These are phyloP conservation scores for Kluyveromyces siamensis DNA, from an alignment of 805 yeast genomes.

Conservation along the genomic window DNA sequence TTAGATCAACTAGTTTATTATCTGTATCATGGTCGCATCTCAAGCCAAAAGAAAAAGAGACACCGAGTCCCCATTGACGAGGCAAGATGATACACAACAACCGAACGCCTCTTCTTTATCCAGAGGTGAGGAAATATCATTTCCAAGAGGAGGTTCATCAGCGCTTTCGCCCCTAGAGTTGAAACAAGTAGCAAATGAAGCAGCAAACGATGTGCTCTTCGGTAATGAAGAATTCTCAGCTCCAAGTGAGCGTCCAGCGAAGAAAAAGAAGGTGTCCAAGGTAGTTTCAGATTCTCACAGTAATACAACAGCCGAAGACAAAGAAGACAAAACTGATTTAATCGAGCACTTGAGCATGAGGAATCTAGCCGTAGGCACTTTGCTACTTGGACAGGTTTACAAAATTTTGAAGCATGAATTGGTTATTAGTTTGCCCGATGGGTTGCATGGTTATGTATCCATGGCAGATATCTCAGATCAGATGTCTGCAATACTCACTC, in stretches of 20 bases:
- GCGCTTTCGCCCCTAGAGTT: constrained; percentile 83
- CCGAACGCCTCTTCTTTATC: constrained; percentile 31
- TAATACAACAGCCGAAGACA: constrained; percentile 16
- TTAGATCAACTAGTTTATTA: background rate
- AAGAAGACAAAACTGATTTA: constrained; percentile 30
- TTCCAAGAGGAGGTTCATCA: constrained; percentile 95
- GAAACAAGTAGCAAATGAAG: constrained; percentile 89
- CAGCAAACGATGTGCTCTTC: constrained; percentile 76
- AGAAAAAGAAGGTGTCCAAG: constrained; percentile 33
- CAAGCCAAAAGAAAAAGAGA: constrained; percentile 40
- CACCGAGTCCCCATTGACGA: constrained; percentile 34
- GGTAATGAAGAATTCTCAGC: constrained; percentile 27
- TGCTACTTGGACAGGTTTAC: constrained; percentile 68
- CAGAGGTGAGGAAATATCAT: constrained; percentile 36
- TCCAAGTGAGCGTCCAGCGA: constrained; percentile 24
- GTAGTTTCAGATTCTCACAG: constrained; percentile 14
- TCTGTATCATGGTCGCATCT: constrained; percentile 6
- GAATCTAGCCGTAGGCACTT: constrained; percentile 59
- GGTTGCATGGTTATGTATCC: constrained; percentile 69
- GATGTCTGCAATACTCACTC: constrained; percentile 48
- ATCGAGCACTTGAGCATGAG: constrained; percentile 58
- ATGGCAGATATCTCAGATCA: constrained; percentile 62
- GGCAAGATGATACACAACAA: constrained; percentile 33
- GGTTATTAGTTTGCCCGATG: constrained; percentile 68
- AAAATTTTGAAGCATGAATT: constrained; percentile 55